These are phyloP conservation scores for Neckera pumila DNA, from an alignment of 225 moss, liverwort and hornwort species.

Conservation along the genomic window DNA sequence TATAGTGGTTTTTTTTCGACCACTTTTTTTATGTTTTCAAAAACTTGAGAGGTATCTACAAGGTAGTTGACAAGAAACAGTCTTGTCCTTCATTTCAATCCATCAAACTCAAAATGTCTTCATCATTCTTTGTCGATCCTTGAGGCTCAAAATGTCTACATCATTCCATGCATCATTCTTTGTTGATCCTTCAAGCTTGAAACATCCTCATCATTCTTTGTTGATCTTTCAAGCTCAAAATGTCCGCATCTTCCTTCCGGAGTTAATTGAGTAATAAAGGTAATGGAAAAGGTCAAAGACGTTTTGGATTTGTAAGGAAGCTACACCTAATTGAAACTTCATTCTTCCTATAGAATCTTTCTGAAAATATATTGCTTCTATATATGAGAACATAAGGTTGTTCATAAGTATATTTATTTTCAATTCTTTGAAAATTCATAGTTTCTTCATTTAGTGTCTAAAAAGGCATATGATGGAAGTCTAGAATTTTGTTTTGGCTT, in stretches of 20 bases:
- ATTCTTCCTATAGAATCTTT: background rate
- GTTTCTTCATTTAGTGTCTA: background rate
- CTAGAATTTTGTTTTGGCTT: background rate
- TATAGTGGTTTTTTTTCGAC: background rate
- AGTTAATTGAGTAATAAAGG: background rate
- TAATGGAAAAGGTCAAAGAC: background rate
- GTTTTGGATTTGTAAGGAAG: accelerated
- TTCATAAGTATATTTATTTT: background rate
- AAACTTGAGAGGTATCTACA: accelerated
- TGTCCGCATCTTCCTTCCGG: accelerated
- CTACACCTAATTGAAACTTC: accelerated
- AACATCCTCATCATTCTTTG: background rate
- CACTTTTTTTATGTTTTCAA: accelerated
- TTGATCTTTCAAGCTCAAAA: accelerated
- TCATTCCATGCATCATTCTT: too few relatives aligned
- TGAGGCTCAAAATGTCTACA: background rate
- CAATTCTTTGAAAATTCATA: background rate
- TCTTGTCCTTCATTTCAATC: accelerated
- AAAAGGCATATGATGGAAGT: background rate
- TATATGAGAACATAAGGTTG: background rate
- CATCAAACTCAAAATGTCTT: accelerated
- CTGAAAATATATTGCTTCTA: background rate
- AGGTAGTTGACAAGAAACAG: accelerated
- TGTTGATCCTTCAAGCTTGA: too few relatives aligned
- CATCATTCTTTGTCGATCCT: too few relatives aligned